Conservation (phyloP, 208 protist genomes). For the Porcisia hertigi region DNA sequence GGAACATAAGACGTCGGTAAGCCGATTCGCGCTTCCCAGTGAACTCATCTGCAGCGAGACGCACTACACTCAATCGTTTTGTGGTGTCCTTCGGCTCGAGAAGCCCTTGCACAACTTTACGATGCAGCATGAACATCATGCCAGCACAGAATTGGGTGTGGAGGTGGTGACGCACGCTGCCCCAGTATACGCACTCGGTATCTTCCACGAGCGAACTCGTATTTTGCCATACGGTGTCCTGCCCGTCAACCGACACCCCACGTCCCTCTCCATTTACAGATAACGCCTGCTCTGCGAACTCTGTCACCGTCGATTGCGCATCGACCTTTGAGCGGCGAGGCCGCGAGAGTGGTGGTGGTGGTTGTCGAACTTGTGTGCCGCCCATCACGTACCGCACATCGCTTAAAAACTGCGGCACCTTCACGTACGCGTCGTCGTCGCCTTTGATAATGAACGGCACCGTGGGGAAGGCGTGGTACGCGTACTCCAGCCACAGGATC, state of each 20-base stretch:
- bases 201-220: background rate
- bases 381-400: slow-evolving; percentile 29
- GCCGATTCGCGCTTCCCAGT: background rate
- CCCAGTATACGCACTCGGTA: slow-evolving; percentile 32
- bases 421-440: slow-evolving; percentile 60
- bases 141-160: slow-evolving; percentile 9
- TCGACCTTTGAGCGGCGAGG: too few species aligned
- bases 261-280: background rate
- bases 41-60: slow-evolving; percentile 13
- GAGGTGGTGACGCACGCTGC: slow-evolving; percentile 3
- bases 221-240: too few species aligned
- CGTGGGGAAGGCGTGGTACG: slow-evolving; percentile 36
- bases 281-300: background rate
- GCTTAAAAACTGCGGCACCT: slow-evolving; percentile 54
- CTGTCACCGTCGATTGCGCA: too few species aligned
- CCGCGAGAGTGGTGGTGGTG: background rate
- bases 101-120: background rate
- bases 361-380: background rate
- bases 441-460: slow-evolving; percentile 48
- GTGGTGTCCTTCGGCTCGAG: slow-evolving; percentile 5
- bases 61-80: background rate
- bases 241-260: background rate
- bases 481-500: slow-evolving; percentile 43
- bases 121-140: slow-evolving; percentile 23
- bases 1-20: background rate